Percentiles rank a stretch among this genome's conserved stretches.
Conservation (phyloP, 352 stramenopile species). For the Pythium phragmitis region DNA sequence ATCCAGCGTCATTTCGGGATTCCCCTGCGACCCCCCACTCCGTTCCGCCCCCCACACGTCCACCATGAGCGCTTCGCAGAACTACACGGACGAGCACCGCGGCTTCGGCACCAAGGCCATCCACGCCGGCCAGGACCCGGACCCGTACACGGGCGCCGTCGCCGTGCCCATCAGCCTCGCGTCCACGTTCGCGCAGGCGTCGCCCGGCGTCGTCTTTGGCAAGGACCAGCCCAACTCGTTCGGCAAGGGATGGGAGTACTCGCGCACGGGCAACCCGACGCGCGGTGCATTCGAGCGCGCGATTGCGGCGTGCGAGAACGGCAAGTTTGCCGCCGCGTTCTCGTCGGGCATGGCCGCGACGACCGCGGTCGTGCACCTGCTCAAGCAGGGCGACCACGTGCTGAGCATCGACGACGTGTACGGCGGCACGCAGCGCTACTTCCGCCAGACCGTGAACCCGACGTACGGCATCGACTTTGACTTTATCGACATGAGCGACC, state of each 20-base stretch:
- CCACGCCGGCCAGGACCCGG: constrained; percentile 77
- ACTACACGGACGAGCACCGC: constrained; percentile 77
- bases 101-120: constrained; percentile 84
- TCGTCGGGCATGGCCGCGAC: constrained; percentile 91
- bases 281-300: constrained; percentile 92
- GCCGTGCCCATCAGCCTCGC: constrained; percentile 90
- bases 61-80: constrained; percentile 46
- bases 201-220: constrained; percentile 72
- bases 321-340: constrained; percentile 86
- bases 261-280: constrained; percentile 95
- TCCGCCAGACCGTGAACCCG: constrained; percentile 88
- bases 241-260: constrained; percentile 96
- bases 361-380: constrained; percentile 87
- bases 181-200: constrained; percentile 89
- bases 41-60: neutral
- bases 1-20: constrained; percentile 4
- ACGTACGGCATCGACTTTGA: constrained; percentile 93
- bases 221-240: constrained; percentile 85
- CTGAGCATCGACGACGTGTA: constrained; percentile 96
- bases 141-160: constrained; percentile 77
- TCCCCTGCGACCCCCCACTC: constrained; percentile 5
- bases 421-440: constrained; percentile 94
- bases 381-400: constrained; percentile 92
- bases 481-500: constrained; percentile 93
- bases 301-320: constrained; percentile 92